Evolutionary conservation across 768 basidiomycete species (phyloP).

Genomic region (Psilocybe tampanensis): DNA sequence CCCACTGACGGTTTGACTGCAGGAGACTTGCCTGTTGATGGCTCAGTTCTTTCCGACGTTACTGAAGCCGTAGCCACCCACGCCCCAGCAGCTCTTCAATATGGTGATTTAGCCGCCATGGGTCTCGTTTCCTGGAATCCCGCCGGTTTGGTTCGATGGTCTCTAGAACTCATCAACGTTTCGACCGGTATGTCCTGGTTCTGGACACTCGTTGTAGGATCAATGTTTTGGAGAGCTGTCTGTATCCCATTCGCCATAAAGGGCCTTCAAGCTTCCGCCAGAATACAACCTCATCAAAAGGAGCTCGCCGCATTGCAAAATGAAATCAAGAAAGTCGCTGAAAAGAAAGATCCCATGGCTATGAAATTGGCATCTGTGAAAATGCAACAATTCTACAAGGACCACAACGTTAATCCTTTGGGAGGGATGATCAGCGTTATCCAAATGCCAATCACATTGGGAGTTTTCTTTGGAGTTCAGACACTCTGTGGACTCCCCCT

Average conservation of each 20-base stretch:
- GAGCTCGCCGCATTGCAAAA: constrained; percentile 50
- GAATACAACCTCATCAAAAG: constrained; percentile 60
- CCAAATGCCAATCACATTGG: constrained; percentile 78
- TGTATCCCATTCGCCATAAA: constrained; percentile 64
- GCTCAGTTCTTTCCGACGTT: constrained; percentile 11
- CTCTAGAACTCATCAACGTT: constrained; percentile 67
- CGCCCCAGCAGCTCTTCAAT: constrained; percentile 54
- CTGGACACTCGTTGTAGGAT: constrained; percentile 73
- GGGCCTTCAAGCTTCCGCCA: constrained; percentile 57
- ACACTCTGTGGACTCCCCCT: constrained; percentile 72
- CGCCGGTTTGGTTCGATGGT: constrained; percentile 61
- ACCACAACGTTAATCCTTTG: constrained; percentile 64
- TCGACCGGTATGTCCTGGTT: constrained; percentile 79
- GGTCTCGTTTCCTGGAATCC: constrained; percentile 69
- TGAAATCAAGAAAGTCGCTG: constrained; percentile 39
- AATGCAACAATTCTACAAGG: constrained; percentile 57
- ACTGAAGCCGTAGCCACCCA: constrained; percentile 29
- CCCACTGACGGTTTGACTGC: constrained; percentile 5
- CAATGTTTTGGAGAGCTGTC: constrained; percentile 58
- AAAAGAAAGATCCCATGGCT: constrained; percentile 41
- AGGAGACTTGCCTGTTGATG: constrained; percentile 12
- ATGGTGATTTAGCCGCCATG: constrained; percentile 71
- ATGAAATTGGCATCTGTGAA: constrained; percentile 56
- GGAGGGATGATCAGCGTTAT: constrained; percentile 54
- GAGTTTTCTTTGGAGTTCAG: constrained; percentile 83